Evolutionary conservation across 2,329 filamentous ascomycete genomes (phyloP).

Genomic region (Cladosporium velox): DNA sequence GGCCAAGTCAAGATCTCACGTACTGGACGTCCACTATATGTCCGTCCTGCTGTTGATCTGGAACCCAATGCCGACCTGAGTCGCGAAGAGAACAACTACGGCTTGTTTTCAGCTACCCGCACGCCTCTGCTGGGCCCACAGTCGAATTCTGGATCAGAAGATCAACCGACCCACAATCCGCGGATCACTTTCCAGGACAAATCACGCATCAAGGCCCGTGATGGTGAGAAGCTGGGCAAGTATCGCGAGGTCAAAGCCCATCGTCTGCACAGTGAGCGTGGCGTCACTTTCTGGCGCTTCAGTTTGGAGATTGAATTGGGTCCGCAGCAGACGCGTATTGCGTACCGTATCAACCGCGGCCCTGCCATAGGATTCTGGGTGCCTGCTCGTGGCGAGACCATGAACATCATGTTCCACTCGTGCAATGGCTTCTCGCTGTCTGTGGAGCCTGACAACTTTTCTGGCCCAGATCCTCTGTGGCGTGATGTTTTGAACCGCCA

Average conservation of each 20-base stretch:
- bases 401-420: conserved; percentile 99
- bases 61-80: conserved; percentile 79
- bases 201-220: conserved; percentile 56
- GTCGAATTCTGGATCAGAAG: conserved; percentile 20
- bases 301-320: conserved; percentile 88
- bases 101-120: conserved; percentile 68
- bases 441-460: conserved; percentile 76
- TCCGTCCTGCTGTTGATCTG: conserved; percentile 84
- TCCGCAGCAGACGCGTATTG: conserved; percentile 77
- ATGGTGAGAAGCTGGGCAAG: conserved; percentile 79
- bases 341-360: conserved; percentile 92
- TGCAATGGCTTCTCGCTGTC: conserved; percentile 92
- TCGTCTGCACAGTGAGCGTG: conserved; percentile 79
- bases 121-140: conserved; percentile 37
- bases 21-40: conserved; percentile 82
- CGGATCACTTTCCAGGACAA: conserved; percentile 44
- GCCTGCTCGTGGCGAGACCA: conserved; percentile 75
- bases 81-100: conserved; percentile 73
- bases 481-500: conserved; percentile 92
- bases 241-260: conserved; percentile 82
- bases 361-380: conserved; percentile 94
- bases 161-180: conserved; percentile 22
- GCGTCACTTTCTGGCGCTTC: conserved; percentile 96
- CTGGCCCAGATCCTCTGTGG: conserved; percentile 94
- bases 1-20: conserved; percentile 84